Evolutionary conservation across 148 eudicot genomes (phyloP).

Genomic region (Camellia sinensis): DNA sequence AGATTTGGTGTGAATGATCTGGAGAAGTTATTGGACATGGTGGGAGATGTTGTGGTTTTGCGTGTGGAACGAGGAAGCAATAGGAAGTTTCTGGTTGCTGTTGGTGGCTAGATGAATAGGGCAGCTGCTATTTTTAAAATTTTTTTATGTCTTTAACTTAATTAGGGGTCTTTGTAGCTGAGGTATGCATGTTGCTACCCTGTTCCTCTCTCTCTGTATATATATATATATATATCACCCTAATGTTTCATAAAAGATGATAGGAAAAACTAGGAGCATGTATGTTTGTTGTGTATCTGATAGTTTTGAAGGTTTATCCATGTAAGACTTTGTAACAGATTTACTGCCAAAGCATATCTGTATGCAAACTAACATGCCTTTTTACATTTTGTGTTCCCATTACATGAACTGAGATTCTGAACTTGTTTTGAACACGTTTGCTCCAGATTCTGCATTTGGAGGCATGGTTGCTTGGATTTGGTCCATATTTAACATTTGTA

Average conservation of each 20-base stretch:
- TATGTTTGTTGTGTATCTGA: conserved; percentile 4
- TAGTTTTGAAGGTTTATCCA: neutral
- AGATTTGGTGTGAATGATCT: conserved; percentile 60
- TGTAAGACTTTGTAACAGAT: conserved; percentile 3
- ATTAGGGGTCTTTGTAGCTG: conserved; percentile 14
- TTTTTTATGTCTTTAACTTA: neutral
- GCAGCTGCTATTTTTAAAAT: neutral
- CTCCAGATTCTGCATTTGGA: neutral
- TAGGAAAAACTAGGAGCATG: conserved; percentile 6
- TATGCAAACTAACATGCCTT: neutral
- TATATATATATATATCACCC: neutral
- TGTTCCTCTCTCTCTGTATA: neutral
- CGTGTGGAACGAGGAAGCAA: conserved; percentile 58
- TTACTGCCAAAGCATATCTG: neutral
- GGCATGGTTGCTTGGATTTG: neutral
- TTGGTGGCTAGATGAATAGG: conserved; percentile 30
- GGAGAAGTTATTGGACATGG: conserved; percentile 67
- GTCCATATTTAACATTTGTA: no score
- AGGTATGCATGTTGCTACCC: conserved; percentile 1
- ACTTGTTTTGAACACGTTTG: no score
- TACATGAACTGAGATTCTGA: no score
- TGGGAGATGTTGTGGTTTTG: conserved; percentile 68
- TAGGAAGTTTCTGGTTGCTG: conserved; percentile 64
- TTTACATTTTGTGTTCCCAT: neutral
- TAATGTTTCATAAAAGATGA: neutral